Percentiles rank a stretch among this genome's conserved stretches.
phyloP scores from a whole-genome alignment of 2,329 filamentous ascomycete genomes.

The Zopfia rhizophila region DNA sequence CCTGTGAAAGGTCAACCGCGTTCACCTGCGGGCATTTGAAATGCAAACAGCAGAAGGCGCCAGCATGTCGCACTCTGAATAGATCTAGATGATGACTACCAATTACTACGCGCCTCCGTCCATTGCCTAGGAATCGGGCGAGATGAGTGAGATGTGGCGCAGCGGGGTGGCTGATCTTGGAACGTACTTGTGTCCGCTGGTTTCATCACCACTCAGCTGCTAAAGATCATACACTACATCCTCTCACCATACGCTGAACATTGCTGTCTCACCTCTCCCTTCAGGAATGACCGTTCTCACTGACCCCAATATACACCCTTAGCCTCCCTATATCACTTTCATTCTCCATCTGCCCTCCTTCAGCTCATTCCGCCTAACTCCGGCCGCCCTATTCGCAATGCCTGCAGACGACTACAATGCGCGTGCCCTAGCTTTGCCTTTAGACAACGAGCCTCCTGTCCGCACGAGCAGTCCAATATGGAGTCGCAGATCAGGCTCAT shows the following conservation, averaged over 20 bases:
- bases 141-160: too few relatives aligned
- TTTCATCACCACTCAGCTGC: slow-evolving; percentile 1
- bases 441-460: slow-evolving; percentile 59
- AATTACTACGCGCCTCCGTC: too few relatives aligned
- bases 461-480: slow-evolving; percentile 60
- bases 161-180: not conserved
- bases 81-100: too few relatives aligned
- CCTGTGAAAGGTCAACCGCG: too few relatives aligned
- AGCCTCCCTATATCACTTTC: slow-evolving; percentile 5
- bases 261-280: slow-evolving; percentile 10
- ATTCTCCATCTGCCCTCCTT: slow-evolving; percentile 27
- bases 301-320: slow-evolving; percentile 7
- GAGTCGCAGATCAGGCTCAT: slow-evolving; percentile 58
- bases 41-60: too few relatives aligned
- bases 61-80: too few relatives aligned
- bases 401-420: slow-evolving; percentile 60
- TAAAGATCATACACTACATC: too few relatives aligned
- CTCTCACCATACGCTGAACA: too few relatives aligned
- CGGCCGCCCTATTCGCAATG: slow-evolving; percentile 36
- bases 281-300: slow-evolving; percentile 17
- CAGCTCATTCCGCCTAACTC: slow-evolving; percentile 20
- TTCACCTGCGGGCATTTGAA: too few relatives aligned
- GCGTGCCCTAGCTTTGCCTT: slow-evolving; percentile 64
- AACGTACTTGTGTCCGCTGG: not conserved
- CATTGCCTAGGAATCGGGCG: too few relatives aligned